phyloP scores from a whole-genome alignment of 2,329 filamentous ascomycete genomes.

The Drechslera avenae region DNA sequence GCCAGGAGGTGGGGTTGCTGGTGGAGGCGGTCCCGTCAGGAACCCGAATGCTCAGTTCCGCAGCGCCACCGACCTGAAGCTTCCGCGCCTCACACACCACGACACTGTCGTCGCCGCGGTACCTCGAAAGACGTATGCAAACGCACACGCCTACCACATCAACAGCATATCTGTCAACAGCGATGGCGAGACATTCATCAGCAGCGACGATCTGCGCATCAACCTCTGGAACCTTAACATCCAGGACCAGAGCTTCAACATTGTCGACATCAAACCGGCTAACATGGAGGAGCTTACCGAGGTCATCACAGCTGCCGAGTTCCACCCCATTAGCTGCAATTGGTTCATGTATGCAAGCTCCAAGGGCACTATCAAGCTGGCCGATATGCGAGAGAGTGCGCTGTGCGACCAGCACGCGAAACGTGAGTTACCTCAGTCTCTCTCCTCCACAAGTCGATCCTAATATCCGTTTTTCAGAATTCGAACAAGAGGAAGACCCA shows the following conservation, averaged over 20 bases:
- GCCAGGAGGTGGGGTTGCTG: conserved; percentile 69
- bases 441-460: background rate
- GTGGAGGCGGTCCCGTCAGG: conserved; percentile 78
- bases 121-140: conserved; percentile 93
- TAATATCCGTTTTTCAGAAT: conserved; percentile 65
- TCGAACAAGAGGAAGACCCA: conserved; percentile 98
- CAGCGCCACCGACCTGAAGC: conserved; percentile 80
- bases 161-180: conserved; percentile 99
- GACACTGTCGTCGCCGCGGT: conserved; percentile 98
- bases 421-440: conserved; percentile 63
- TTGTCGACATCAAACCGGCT: conserved; percentile 98
- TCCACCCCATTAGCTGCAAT: conserved; percentile 96
- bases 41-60: conserved; percentile 77
- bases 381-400: conserved; percentile 96
- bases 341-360: conserved; percentile 99
- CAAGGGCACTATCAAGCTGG: conserved; percentile 98
- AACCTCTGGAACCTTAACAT: conserved; percentile 99
- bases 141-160: conserved; percentile 98
- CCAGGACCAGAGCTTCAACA: conserved; percentile 99
- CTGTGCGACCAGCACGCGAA: conserved; percentile 96
- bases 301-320: conserved; percentile 97
- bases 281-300: conserved; percentile 99
- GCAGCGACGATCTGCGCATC: conserved; percentile 95
- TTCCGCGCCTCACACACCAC: conserved; percentile 95
- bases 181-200: conserved; percentile 98